Percentiles rank a stretch among this genome's conserved stretches.
Evolutionary conservation across 192 early-diverging fungal species (phyloP).

Genomic region (Gonapodya prolifera): DNA sequence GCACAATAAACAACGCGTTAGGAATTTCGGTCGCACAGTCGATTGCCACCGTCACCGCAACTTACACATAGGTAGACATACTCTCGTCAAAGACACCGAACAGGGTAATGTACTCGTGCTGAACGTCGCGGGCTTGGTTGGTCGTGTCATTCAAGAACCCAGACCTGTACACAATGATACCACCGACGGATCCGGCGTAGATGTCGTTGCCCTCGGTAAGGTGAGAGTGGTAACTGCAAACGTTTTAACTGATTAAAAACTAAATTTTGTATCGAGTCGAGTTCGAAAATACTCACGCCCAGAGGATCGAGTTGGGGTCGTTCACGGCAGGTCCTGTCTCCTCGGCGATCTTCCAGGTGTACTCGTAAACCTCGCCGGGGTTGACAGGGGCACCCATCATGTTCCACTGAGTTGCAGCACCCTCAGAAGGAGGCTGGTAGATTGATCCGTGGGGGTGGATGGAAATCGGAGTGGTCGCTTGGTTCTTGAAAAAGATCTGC

Average conservation of each 20-base stretch:
- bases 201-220: slow-evolving; percentile 12
- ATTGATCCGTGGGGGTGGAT: slow-evolving; percentile 19
- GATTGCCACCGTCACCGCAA: no score
- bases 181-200: slow-evolving; percentile 21
- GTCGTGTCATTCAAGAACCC: slow-evolving; percentile 11
- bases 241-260: background rate
- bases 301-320: slow-evolving; percentile 19
- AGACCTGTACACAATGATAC: slow-evolving; percentile 20
- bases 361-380: slow-evolving; percentile 14
- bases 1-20: no score
- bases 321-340: slow-evolving; percentile 6
- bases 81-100: slow-evolving; percentile 5
- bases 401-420: background rate
- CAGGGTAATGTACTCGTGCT: background rate
- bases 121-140: slow-evolving; percentile 1
- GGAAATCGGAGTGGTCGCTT: slow-evolving; percentile 12
- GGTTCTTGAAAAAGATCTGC: slow-evolving; percentile 18
- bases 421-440: background rate
- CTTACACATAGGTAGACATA: background rate
- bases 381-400: slow-evolving; percentile 4
- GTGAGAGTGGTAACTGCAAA: slow-evolving; percentile 15
- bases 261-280: background rate
- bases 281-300: slow-evolving; percentile 6
- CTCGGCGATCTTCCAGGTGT: slow-evolving; percentile 21
- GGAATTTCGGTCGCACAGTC: no score